Conservation (phyloP, 768 basidiomycete species). For the Calocybe gangraenosa region DNA sequence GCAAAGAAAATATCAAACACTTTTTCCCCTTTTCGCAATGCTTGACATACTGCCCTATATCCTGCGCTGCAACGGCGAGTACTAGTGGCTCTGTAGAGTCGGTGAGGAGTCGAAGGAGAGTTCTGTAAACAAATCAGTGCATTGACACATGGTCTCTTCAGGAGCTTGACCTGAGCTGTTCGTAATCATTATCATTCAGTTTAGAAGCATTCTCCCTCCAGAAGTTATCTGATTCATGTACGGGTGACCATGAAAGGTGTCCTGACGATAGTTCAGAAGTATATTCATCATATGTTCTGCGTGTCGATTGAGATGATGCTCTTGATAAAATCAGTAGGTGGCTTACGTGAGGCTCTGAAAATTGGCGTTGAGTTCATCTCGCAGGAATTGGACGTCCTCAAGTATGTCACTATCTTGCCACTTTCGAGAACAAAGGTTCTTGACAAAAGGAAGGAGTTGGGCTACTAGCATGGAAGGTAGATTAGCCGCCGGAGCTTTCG, state of each 20-base stretch:
- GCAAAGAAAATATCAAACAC: conserved; percentile 34
- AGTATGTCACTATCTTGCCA: conserved; percentile 94
- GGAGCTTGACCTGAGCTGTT: conserved; percentile 70
- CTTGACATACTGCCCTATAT: conserved; percentile 92
- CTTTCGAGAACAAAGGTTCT: conserved; percentile 79
- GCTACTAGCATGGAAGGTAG: conserved; percentile 90
- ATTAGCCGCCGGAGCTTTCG: conserved; percentile 83
- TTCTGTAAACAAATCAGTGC: conserved; percentile 38
- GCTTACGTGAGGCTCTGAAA: conserved; percentile 89
- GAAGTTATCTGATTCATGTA: conserved; percentile 95
- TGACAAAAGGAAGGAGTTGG: conserved; percentile 80
- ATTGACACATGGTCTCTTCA: not conserved
- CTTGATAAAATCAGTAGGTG: not conserved
- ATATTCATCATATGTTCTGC: conserved; percentile 95
- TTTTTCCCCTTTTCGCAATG: conserved; percentile 90
- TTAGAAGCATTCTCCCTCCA: conserved; percentile 94
- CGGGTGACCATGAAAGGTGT: conserved; percentile 92
- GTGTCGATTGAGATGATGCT: not conserved
- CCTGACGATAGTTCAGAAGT: conserved; percentile 85
- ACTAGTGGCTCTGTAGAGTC: conserved; percentile 70
- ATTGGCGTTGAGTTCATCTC: conserved; percentile 78
- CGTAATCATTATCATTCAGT: conserved; percentile 80
- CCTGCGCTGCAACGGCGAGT: conserved; percentile 89
- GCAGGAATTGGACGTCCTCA: conserved; percentile 86
- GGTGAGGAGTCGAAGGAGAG: conserved; percentile 66